These are phyloP conservation scores for Physcomitrellopsis africana DNA, from an alignment of 225 moss, liverwort and hornwort genomes.

Conservation along the genomic window DNA sequence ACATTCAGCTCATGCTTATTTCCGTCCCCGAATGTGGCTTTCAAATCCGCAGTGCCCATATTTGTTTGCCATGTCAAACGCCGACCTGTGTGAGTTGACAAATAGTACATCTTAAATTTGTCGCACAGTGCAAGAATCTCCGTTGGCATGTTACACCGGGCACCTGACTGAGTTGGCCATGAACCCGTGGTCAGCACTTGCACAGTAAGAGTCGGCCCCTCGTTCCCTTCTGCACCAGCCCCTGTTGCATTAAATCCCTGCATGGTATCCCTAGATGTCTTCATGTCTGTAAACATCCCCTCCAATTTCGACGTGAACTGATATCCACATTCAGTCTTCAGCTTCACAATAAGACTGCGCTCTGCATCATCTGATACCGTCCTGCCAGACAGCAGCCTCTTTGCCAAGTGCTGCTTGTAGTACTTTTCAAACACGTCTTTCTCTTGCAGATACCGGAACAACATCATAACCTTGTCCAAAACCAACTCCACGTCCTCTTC, in stretches of 20 bases:
- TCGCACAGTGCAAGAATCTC: conserved; percentile 69
- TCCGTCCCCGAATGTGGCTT: conserved; percentile 64
- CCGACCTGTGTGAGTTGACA: conserved; percentile 69
- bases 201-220: conserved; percentile 66
- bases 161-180: conserved; percentile 73
- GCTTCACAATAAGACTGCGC: conserved; percentile 68
- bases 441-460: conserved; percentile 71
- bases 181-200: conserved; percentile 72
- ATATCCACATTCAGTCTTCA: conserved; percentile 71
- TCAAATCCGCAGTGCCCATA: conserved; percentile 71
- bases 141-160: conserved; percentile 65
- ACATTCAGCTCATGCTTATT: conserved; percentile 72
- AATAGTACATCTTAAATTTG: conserved; percentile 65
- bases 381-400: conserved; percentile 66
- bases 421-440: conserved; percentile 72
- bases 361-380: conserved; percentile 74
- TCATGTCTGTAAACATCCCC: conserved; percentile 75
- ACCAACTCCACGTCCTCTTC: conserved; percentile 69
- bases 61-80: conserved; percentile 72
- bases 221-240: conserved; percentile 56
- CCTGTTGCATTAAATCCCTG: conserved; percentile 62
- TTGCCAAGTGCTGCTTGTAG: conserved; percentile 70
- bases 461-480: conserved; percentile 74
- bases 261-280: conserved; percentile 69
- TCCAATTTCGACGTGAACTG: conserved; percentile 71